phyloP scores from a whole-genome alignment of 208 protist species.

The Sergeia podlipaevii region DNA sequence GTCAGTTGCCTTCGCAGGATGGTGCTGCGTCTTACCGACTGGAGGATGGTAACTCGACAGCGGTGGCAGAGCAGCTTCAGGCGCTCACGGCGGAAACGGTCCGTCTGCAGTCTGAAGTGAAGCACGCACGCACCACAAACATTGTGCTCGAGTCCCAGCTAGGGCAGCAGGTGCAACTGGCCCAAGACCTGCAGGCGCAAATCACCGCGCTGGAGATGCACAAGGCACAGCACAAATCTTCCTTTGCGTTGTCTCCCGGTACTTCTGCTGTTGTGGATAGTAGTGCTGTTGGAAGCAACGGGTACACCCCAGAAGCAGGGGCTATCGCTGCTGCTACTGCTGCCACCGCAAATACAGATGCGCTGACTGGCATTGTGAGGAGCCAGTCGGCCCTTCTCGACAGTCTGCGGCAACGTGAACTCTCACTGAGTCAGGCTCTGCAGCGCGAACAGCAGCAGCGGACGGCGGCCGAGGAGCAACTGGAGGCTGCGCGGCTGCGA shows the following conservation, averaged over 20 bases:
- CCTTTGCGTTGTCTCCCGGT: background rate
- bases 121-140: slow-evolving; percentile 50
- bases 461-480: slow-evolving; percentile 25
- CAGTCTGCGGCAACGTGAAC: slow-evolving; percentile 70
- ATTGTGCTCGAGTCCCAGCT: slow-evolving; percentile 76
- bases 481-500: slow-evolving; percentile 34
- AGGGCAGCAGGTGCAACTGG: slow-evolving; percentile 35
- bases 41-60: slow-evolving; percentile 1
- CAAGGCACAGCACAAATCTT: background rate
- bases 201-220: background rate
- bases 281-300: background rate
- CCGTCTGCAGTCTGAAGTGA: slow-evolving; percentile 60
- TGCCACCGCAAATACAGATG: slow-evolving; percentile 16
- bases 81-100: slow-evolving; percentile 65
- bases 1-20: slow-evolving; percentile 13
- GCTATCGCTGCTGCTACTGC: background rate
- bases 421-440: slow-evolving; percentile 52
- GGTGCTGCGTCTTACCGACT: background rate
- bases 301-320: background rate
- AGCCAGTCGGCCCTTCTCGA: slow-evolving; percentile 77
- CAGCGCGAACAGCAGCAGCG: slow-evolving; percentile 39
- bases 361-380: slow-evolving; percentile 50
- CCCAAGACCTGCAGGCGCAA: slow-evolving; percentile 25
- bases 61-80: slow-evolving; percentile 46
- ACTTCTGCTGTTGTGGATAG: too few species aligned